Evolutionary conservation across 2,329 filamentous ascomycete species (phyloP), one percentile per base, ranked within the genome.

Genomic region (Pseudogymnoascus sp.): DNA sequence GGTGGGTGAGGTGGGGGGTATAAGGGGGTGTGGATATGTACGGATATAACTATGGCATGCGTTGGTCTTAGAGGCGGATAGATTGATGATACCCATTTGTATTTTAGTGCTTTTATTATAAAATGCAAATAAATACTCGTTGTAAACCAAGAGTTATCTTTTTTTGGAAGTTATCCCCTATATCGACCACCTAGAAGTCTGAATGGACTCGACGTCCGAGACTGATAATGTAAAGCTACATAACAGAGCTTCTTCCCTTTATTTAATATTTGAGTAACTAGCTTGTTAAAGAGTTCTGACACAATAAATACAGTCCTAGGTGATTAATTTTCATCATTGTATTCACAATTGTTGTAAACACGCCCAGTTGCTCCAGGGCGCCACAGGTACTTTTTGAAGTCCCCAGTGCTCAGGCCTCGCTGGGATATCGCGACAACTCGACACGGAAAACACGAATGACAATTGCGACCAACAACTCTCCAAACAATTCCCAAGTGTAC

Each of bases 21-120:
- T 16, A 38, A 7, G 28, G 65, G 62, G 25, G 63, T 40, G 38
- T 40, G 3, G 63, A 66, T 63, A 23, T 59, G 23, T 38, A 60
- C 5, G 34, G 46, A 8, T 5, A 56, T 43, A 64, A 7, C 21
- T 23, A 16, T 16, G 16, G 16, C 16, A 16, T 16, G 16, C 16
- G 16, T 16, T 16, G 16, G 16, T 16, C 16, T 16, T 16, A 16
- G 16, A 16, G 16, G 16, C 16, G 16, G 16, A 16, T 23, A 28
- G 23, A 18, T 34, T 53, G 28, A 34, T 21, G 49, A 56, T 56
- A 56, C 49, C 49, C 49, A 56, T 34, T 53, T 53, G 49, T 56
- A 56, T 34, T 56, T 56, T 56, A 34, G n/a, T 7, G 25, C 25
- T 16, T 53, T 18, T 56, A 56, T 18, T n/a, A 34, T 56, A 56